These are phyloP conservation scores for Prunus padus DNA, from an alignment of 306 rosid genomes.

Conservation along the genomic window DNA sequence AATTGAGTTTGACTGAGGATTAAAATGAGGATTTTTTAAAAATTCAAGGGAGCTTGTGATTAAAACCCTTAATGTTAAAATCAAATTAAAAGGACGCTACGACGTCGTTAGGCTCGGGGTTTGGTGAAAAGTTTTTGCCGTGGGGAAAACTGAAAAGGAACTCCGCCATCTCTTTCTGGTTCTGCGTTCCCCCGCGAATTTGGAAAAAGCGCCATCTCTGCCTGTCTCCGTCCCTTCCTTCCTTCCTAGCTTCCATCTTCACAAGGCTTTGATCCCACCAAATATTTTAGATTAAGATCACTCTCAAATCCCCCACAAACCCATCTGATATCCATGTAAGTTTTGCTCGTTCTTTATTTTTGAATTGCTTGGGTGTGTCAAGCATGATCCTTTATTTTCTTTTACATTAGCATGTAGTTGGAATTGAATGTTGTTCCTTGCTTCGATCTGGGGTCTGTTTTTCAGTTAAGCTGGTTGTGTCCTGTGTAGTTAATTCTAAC, in stretches of 20 bases:
- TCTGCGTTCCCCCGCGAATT: slow-evolving; percentile 10
- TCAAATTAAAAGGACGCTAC: not conserved
- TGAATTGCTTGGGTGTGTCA: not conserved
- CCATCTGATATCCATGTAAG: slow-evolving; percentile 16
- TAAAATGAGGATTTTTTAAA: no score
- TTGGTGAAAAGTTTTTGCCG: not conserved
- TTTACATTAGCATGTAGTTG: not conserved
- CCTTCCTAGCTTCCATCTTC: not conserved
- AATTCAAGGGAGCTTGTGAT: no score
- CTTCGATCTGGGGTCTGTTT: not conserved
- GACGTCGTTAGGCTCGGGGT: not conserved
- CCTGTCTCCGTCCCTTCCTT: not conserved
- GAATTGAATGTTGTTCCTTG: not conserved
- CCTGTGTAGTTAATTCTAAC: not conserved
- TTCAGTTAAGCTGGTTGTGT: not conserved
- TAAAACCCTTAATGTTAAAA: no score
- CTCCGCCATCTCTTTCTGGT: not conserved
- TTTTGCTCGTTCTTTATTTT: not conserved
- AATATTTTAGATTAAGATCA: not conserved
- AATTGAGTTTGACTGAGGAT: no score
- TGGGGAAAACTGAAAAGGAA: not conserved
- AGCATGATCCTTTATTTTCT: not conserved
- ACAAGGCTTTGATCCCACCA: not conserved
- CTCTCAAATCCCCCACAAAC: not conserved
- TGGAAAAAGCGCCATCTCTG: not conserved